phyloP scores from a whole-genome alignment of 768 basidiomycete genomes.

The Tylopilus sp. region DNA sequence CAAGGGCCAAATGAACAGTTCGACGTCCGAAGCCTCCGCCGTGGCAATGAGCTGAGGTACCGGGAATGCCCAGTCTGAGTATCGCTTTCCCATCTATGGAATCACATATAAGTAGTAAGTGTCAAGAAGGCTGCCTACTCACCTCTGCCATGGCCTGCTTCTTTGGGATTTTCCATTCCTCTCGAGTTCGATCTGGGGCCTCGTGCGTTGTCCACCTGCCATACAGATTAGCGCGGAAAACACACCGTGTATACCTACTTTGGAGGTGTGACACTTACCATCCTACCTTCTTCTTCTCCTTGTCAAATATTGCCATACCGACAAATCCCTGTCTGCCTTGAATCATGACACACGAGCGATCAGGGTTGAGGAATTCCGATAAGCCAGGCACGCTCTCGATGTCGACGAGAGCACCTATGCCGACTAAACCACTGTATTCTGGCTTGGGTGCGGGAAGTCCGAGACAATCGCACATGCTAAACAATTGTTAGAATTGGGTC shows the following conservation, averaged over 20 bases:
- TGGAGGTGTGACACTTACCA: constrained; percentile 15
- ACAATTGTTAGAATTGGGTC: background rate
- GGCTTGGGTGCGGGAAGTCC: constrained; percentile 18
- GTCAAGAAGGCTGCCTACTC: background rate
- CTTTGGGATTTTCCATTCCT: constrained; percentile 29
- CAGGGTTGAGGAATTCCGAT: constrained; percentile 13
- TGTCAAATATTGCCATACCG: constrained; percentile 28
- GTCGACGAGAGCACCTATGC: constrained; percentile 18
- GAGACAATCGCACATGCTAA: constrained; percentile 24
- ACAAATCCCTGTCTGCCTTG: constrained; percentile 27
- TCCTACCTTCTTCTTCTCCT: constrained; percentile 18
- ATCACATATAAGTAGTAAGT: background rate
- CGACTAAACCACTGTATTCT: constrained; percentile 30
- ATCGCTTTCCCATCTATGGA: constrained; percentile 24
- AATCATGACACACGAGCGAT: constrained; percentile 29
- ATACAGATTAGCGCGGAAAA: background rate
- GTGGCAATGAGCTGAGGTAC: constrained; percentile 26
- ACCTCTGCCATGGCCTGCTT: constrained; percentile 20
- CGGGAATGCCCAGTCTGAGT: constrained; percentile 27
- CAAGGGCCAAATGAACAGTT: constrained; percentile 28
- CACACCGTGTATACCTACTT: background rate
- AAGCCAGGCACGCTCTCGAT: constrained; percentile 22
- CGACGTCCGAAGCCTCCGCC: constrained; percentile 11
- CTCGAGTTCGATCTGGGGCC: constrained; percentile 22
- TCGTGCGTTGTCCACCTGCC: constrained; percentile 31